These are phyloP conservation scores for Medicago ruthenica DNA, from an alignment of 306 rosid species.

Conservation along the genomic window DNA sequence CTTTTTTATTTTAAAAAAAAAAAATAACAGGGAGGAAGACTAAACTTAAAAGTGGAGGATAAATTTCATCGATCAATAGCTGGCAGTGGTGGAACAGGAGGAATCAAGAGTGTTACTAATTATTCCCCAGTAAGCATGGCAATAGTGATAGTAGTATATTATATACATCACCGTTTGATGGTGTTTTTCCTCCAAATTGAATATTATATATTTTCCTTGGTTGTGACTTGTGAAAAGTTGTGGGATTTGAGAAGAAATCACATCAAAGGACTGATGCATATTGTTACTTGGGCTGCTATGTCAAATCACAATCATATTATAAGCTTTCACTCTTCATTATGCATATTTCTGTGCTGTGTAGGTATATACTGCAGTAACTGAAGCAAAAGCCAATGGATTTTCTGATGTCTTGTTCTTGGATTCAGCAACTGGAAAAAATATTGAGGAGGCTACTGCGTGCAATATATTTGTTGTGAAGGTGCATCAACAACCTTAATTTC, in stretches of 20 bases:
- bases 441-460: slow-evolving; percentile 55
- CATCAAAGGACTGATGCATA: neutral
- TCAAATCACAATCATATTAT: slow-evolving; percentile 1
- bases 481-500: slow-evolving; percentile 27
- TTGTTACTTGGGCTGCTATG: neutral
- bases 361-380: slow-evolving; percentile 45
- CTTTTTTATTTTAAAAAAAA: neutral
- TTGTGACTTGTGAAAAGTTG: neutral
- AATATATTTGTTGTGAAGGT: slow-evolving; percentile 67
- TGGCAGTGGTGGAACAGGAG: slow-evolving; percentile 68
- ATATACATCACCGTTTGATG: neutral
- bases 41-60: slow-evolving; percentile 57
- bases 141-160: neutral
- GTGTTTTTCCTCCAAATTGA: neutral
- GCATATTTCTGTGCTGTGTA: neutral
- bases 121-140: slow-evolving; percentile 63
- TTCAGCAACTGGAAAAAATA: slow-evolving; percentile 52
- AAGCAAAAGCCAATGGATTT: slow-evolving; percentile 59
- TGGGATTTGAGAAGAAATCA: neutral
- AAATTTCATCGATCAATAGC: slow-evolving; percentile 53
- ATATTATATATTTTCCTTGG: slow-evolving; percentile 15
- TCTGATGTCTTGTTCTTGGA: slow-evolving; percentile 67
- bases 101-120: slow-evolving; percentile 64
- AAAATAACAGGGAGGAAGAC: slow-evolving; percentile 41
- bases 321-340: slow-evolving; percentile 2